Evolutionary conservation across 2,329 filamentous ascomycete genomes (phyloP).

Genomic region (Gaeumannomyces tritici): DNA sequence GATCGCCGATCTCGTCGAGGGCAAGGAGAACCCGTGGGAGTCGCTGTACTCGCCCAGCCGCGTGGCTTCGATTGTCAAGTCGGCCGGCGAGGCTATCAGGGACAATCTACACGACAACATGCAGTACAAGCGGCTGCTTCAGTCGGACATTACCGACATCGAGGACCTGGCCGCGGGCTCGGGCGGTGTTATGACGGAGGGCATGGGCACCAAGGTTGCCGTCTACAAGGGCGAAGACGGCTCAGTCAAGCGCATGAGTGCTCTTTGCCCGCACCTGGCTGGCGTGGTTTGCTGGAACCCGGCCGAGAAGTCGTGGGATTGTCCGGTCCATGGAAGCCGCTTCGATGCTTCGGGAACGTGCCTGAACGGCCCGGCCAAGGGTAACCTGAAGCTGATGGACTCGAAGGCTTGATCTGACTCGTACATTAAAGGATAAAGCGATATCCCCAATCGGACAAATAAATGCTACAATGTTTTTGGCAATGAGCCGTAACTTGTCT

Average conservation of each 20-base stretch:
- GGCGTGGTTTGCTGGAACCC: slow-evolving; percentile 48
- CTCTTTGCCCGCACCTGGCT: slow-evolving; percentile 45
- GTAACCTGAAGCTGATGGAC: slow-evolving; percentile 11
- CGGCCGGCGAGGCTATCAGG: slow-evolving; percentile 30
- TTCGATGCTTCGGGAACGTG: slow-evolving; percentile 26
- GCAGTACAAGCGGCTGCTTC: slow-evolving; percentile 44
- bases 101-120: slow-evolving; percentile 45
- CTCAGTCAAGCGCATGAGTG: slow-evolving; percentile 38
- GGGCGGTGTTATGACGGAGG: slow-evolving; percentile 43
- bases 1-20: slow-evolving; percentile 43
- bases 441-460: too few species aligned
- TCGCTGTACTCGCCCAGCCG: slow-evolving; percentile 40
- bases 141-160: slow-evolving; percentile 45
- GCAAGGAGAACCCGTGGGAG: slow-evolving; percentile 37
- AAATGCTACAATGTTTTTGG: too few species aligned
- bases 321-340: slow-evolving; percentile 35
- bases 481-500: too few species aligned
- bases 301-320: slow-evolving; percentile 44
- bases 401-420: too few species aligned
- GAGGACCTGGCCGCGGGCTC: slow-evolving; percentile 39
- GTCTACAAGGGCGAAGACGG: slow-evolving; percentile 47
- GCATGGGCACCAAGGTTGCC: slow-evolving; percentile 34
- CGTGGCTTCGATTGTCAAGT: slow-evolving; percentile 31
- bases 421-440: too few species aligned
- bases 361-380: slow-evolving; percentile 24